Percentiles rank a stretch among this genome's conserved stretches.
Evolutionary conservation across 2,329 filamentous ascomycete genomes (phyloP).

Genomic region (Mollisia scopiformis): DNA sequence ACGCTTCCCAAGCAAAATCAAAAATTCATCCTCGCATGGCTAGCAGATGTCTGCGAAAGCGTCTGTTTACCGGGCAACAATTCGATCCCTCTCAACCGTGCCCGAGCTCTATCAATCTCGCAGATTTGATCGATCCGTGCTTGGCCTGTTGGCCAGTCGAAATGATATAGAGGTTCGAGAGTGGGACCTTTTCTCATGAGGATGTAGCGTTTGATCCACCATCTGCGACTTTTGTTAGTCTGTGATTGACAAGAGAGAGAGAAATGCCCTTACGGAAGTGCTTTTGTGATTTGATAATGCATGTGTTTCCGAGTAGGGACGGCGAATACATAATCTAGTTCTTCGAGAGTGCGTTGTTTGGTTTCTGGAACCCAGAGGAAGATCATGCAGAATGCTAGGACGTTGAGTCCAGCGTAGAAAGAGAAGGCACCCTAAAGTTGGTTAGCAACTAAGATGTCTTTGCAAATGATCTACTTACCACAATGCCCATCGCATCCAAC

Average conservation of each 20-base stretch:
- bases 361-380: conserved; percentile 62
- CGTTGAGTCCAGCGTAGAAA: conserved; percentile 58
- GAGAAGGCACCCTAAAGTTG: conserved; percentile 47
- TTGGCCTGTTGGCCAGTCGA: conserved; percentile 7
- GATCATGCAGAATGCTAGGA: conserved; percentile 57
- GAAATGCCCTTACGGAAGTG: conserved; percentile 28
- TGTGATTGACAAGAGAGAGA: conserved; percentile 1
- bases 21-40: background rate
- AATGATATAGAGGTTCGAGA: conserved; percentile 12
- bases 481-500: conserved; percentile 27
- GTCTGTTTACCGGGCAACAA: background rate
- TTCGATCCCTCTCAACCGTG: background rate
- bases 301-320: conserved; percentile 35
- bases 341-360: conserved; percentile 47
- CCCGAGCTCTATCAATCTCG: background rate
- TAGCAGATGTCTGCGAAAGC: background rate
- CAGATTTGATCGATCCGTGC: background rate
- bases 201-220: conserved; percentile 13
- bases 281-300: conserved; percentile 31
- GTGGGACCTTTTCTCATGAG: background rate
- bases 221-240: background rate
- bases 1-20: background rate
- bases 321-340: conserved; percentile 50
- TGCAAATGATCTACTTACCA: conserved; percentile 24
- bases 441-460: conserved; percentile 19